Base-by-base conservation (phyloP, 495 filamentous ascomycete genomes). In the Hypoxylon cercidicola region DNA sequence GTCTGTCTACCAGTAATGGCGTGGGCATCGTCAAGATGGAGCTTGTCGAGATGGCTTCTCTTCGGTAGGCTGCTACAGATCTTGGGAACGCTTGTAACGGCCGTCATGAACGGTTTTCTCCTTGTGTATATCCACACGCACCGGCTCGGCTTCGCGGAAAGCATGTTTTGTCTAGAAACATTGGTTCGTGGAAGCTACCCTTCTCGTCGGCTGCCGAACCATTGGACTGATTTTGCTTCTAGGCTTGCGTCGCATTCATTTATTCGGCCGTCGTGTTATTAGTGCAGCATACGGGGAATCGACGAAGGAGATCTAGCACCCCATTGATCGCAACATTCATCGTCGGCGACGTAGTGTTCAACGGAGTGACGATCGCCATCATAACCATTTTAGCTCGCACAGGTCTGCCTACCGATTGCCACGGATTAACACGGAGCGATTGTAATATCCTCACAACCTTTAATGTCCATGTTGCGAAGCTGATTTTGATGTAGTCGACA, bases 21-120 rank as follows among this genome's bases (percentile, higher is more conserved):
- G 15, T 51, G 46, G 55, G 9, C 46, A 43, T 54, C 35, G 20
- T n/a, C 56, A 30, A 44, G 51, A 60, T 69, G 66, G 66, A 69
- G 50, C 18, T 48, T 69, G 43, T 61, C 74, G 34, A 59, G 55
- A 72, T 77, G 76, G 75, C 74, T 76, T 50, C 61, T 70, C 13
- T 57, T 74, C 32, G 60, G 63, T 55, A 68, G 78, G 41, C 41
- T 68, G 7, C 61, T 73, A 39, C 77, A 79, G 64, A 46, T 76
- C 18, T 12, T 64, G 28, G 72, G 60, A 1, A 62, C 71, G 18
- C 56, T 79, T 12, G 49, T 66, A 0, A 71, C 68, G 12, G 62
- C 64, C 16, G 63, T 52, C 16, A 59, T 77, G 52, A 79, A 81
- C 44, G 76, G 77, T 21, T 79, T 76, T 58, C 44, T 78, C 25